Evolutionary conservation across 1,139 yeast genomes (phyloP).

Genomic region (Magnusiomyces sp.): DNA sequence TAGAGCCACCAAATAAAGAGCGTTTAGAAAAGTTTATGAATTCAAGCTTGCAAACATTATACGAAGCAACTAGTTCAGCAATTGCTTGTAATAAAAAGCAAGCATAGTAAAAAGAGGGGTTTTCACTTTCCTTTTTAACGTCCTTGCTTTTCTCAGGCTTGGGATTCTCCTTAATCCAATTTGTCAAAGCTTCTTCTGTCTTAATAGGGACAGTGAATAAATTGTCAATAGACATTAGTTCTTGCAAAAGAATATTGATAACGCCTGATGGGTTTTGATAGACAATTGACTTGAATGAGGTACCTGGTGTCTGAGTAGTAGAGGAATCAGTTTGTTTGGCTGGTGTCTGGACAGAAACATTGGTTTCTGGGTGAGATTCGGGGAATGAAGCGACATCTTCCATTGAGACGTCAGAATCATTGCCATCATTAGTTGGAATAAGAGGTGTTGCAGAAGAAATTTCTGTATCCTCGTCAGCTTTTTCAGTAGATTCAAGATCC

Average conservation of each 20-base stretch:
- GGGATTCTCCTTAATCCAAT: conserved; percentile 15
- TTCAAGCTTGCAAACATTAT: conserved; percentile 73
- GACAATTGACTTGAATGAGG: conserved; percentile 4
- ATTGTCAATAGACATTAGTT: conserved; percentile 44
- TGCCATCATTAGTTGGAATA: neutral
- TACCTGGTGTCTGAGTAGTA: neutral
- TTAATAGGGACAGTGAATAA: conserved; percentile 22
- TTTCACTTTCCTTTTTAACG: conserved; percentile 28
- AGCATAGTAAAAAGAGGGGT: conserved; percentile 51
- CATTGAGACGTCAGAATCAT: conserved; percentile 14
- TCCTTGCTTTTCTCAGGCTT: conserved; percentile 25
- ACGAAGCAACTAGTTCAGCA: conserved; percentile 68
- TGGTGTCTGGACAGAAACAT: neutral
- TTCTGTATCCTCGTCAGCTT: too few species aligned
- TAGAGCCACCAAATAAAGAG: conserved; percentile 23
- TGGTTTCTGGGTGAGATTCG: neutral
- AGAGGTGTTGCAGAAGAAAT: too few species aligned
- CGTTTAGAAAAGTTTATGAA: conserved; percentile 70
- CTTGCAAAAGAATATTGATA: conserved; percentile 51
- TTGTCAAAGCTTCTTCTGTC: conserved; percentile 19
- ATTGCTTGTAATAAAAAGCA: conserved; percentile 60
- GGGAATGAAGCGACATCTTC: conserved; percentile 10
- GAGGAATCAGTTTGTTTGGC: neutral
- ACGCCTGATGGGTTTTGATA: conserved; percentile 44
- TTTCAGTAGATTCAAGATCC: too few species aligned